Base-by-base conservation (phyloP, 2,329 filamentous ascomycete species). In the Epichloe bromicola region DNA sequence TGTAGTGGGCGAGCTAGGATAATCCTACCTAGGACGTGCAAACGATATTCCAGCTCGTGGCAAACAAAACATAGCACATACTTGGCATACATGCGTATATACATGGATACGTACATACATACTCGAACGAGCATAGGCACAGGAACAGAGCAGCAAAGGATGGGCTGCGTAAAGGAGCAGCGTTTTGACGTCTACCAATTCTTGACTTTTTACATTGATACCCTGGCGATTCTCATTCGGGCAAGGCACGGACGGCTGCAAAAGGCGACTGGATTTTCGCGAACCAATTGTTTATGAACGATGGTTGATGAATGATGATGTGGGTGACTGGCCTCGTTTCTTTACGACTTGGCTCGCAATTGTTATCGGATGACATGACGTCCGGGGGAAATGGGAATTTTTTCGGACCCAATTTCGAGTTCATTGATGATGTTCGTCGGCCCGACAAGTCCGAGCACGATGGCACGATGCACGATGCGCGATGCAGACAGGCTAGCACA, bases 1-100 rank as follows among this genome's bases (percentile, higher is more conserved):
- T 67, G 55, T 61, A 64, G 38, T 51, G 41, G n/a, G 20, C 34
- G 17, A 40, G 26, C 26, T 42, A 26, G 39, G 23, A 46, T 7
- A 40, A 20, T 30, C 15, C 17, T 5, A 30, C 20, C 20, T 30
- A n/a, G 23, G 5, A 30, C 30, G 14, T 14, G 14, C 36, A n/a
- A 38, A 30, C 8, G 26, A 30, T 30, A 10, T 10, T 10, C 12
- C 5, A 38, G 36, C 36, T 30, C 26, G 26, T 30, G 26, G 8
- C 26, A 10, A 43, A 3, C 26, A 10, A 43, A 17, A n/a, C 15
- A n/a, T 14, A 5, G 14, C 14, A 43, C 20, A 42, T 20, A 8
- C 5, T 30, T 30, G 26, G 26, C 26, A 30, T 10, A 30, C 26
- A 30, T 30, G 4, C 26, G 8, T 30, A 30, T 10, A 30, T 30